Evolutionary conservation across 2,329 filamentous ascomycete genomes (phyloP).

Genomic region (Keithomyces neogunnii): DNA sequence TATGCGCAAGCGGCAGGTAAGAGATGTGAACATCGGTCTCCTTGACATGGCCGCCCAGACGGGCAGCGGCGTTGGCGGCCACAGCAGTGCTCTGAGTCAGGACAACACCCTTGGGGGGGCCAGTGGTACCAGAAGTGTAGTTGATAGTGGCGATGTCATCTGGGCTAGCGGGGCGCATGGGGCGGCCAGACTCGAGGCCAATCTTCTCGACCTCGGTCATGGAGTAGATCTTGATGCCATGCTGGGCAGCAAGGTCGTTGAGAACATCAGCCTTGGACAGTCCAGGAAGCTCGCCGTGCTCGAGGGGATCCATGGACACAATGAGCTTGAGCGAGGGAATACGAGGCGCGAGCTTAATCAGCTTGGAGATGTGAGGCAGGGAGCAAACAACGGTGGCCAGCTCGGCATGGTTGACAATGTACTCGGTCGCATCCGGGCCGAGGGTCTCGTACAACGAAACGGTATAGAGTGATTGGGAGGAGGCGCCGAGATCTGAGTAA

Average conservation of each 20-base stretch:
- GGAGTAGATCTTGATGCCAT: constrained; percentile 71
- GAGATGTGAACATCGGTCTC: constrained; percentile 62
- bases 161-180: constrained; percentile 61
- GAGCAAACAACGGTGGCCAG: constrained; percentile 70
- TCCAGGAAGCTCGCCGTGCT: constrained; percentile 67
- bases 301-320: constrained; percentile 75
- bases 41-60: constrained; percentile 43
- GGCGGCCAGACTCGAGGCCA: constrained; percentile 60
- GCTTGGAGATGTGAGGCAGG: constrained; percentile 68
- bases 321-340: constrained; percentile 80
- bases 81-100: constrained; percentile 77
- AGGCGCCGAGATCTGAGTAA: constrained; percentile 67
- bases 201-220: constrained; percentile 75
- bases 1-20: constrained; percentile 90
- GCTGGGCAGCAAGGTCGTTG: constrained; percentile 62
- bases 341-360: constrained; percentile 71
- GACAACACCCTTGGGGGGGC: constrained; percentile 73
- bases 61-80: constrained; percentile 56
- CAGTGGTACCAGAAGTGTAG: constrained; percentile 82
- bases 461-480: constrained; percentile 79
- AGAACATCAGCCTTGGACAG: constrained; percentile 74
- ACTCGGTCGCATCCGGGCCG: constrained; percentile 84
- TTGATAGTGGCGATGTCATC: constrained; percentile 83
- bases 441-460: constrained; percentile 96
- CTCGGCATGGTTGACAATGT: constrained; percentile 86